A percentile compares a stretch with the other conserved stretches of the same genome.
Evolutionary conservation across 2,329 filamentous ascomycete genomes (phyloP).

Genomic region (Mariannaea elegans): DNA sequence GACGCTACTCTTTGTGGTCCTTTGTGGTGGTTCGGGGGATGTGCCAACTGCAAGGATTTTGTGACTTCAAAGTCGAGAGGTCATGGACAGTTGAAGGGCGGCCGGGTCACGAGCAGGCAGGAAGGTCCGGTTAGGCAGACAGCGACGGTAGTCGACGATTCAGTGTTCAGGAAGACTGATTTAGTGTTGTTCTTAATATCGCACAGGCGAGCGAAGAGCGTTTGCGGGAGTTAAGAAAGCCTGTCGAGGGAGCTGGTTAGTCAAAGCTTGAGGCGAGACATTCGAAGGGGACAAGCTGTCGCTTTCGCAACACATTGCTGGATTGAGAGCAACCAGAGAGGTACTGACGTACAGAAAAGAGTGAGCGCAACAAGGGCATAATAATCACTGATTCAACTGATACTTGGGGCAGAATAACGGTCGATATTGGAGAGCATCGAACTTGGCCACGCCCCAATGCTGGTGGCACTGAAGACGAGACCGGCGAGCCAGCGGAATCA

Average conservation of each 20-base stretch:
- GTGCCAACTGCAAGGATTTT: constrained; percentile 22
- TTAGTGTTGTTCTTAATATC: constrained; percentile 11
- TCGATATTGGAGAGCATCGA: constrained; percentile 44
- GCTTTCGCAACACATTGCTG: constrained; percentile 40
- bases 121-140: constrained; percentile 10
- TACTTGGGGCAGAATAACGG: constrained; percentile 50
- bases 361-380: constrained; percentile 43
- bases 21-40: constrained; percentile 23
- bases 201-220: constrained; percentile 28
- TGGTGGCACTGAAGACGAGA: constrained; percentile 35
- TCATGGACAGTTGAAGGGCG: constrained; percentile 38
- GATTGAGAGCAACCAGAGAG: neutral
- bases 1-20: constrained; percentile 33
- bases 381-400: constrained; percentile 50
- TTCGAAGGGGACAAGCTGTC: constrained; percentile 39
- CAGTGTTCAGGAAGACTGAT: constrained; percentile 26
- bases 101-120: constrained; percentile 22
- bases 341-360: constrained; percentile 45
- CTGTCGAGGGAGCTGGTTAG: constrained; percentile 39
- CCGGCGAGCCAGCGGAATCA: constrained; percentile 33
- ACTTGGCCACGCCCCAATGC: constrained; percentile 28
- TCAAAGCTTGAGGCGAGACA: constrained; percentile 39
- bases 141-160: constrained; percentile 16
- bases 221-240: constrained; percentile 35
- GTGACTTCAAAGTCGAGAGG: constrained; percentile 40